phyloP scores from a whole-genome alignment of 2,329 filamentous ascomycete genomes.

The Hortaea sp. region DNA sequence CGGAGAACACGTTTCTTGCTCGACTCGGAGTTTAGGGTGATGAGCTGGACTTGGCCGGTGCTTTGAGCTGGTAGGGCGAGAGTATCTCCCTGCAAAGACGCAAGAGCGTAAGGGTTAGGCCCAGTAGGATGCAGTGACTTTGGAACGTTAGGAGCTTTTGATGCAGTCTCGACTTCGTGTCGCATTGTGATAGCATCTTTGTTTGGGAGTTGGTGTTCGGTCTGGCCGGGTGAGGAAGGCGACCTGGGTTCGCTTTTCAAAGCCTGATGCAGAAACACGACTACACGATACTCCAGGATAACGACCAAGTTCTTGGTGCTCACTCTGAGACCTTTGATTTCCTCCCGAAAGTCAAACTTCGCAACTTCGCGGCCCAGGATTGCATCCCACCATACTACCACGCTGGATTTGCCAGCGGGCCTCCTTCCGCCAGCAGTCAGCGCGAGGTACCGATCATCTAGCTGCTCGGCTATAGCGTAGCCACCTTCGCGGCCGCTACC shows the following conservation, averaged over 20 bases:
- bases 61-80: slow-evolving; percentile 83
- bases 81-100: slow-evolving; percentile 61
- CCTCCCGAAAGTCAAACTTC: slow-evolving; percentile 67
- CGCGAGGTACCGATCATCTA: slow-evolving; percentile 54
- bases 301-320: slow-evolving; percentile 68
- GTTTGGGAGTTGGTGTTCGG: background rate
- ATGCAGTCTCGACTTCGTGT: background rate
- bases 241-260: slow-evolving; percentile 27
- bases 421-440: slow-evolving; percentile 74
- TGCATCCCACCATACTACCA: slow-evolving; percentile 69
- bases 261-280: slow-evolving; percentile 23
- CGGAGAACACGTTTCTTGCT: slow-evolving; percentile 88
- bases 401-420: slow-evolving; percentile 20
- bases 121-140: slow-evolving; percentile 69
- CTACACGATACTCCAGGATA: slow-evolving; percentile 42
- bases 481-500: slow-evolving; percentile 8
- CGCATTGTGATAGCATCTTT: slow-evolving; percentile 1
- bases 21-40: slow-evolving; percentile 54
- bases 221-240: slow-evolving; percentile 34
- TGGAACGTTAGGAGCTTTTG: slow-evolving; percentile 17
- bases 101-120: slow-evolving; percentile 72
- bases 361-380: slow-evolving; percentile 64
- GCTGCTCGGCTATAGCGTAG: slow-evolving; percentile 19
- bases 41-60: slow-evolving; percentile 77
- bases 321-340: slow-evolving; percentile 70